Evolutionary conservation across 139 green algal species (phyloP).

Genomic region (Asterochloris erici): DNA sequence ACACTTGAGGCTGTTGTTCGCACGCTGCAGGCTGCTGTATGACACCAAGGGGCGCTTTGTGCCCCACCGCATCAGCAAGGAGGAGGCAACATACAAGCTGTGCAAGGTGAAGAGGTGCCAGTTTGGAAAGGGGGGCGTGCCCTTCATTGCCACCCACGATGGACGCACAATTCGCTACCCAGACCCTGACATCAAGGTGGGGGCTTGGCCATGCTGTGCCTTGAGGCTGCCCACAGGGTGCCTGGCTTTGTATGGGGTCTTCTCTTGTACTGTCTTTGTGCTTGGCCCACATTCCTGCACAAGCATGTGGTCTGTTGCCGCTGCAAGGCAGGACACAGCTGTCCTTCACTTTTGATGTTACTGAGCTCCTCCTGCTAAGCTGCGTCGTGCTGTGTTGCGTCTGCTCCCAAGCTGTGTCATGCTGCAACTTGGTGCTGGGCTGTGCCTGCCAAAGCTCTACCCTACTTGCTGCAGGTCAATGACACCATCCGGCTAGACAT

Average conservation of each 20-base stretch:
- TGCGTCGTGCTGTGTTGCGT: too few relatives aligned
- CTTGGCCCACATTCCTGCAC: too few relatives aligned
- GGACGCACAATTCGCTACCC: constrained; percentile 98
- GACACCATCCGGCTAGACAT: constrained; percentile 98
- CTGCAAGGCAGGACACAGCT: too few relatives aligned
- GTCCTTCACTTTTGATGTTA: too few relatives aligned
- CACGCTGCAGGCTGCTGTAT: constrained; percentile 76
- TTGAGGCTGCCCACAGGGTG: too few relatives aligned
- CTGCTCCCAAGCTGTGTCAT: too few relatives aligned
- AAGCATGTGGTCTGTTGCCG: too few relatives aligned
- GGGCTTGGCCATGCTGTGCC: background rate
- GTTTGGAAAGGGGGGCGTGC: constrained; percentile 91
- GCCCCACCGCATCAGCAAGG: constrained; percentile 91
- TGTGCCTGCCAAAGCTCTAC: too few relatives aligned
- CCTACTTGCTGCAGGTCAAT: constrained; percentile 63
- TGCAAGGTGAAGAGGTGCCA: constrained; percentile 76
- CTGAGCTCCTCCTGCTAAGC: too few relatives aligned
- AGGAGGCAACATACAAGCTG: constrained; percentile 99
- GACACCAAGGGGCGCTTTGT: constrained; percentile 98
- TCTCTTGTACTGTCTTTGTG: too few relatives aligned
- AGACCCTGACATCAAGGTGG: constrained; percentile 90
- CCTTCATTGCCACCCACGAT: constrained; percentile 94
- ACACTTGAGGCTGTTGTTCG: constrained; percentile 35
- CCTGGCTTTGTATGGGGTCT: too few relatives aligned
- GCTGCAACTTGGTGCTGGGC: too few relatives aligned